Base-by-base conservation (phyloP, 2,329 filamentous ascomycete genomes). In the Trichophyton simii region DNA sequence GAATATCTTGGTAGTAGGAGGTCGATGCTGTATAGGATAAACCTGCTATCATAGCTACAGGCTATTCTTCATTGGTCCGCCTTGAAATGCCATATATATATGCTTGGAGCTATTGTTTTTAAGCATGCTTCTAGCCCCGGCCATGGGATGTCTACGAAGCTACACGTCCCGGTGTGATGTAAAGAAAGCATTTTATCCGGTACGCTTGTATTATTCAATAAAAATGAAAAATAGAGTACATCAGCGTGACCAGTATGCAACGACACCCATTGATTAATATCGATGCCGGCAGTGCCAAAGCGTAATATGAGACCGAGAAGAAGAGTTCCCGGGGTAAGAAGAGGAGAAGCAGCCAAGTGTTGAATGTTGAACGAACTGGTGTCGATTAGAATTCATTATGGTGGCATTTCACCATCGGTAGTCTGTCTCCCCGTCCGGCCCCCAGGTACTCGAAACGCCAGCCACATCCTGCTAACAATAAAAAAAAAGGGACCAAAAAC, bases 151-250 rank as follows among this genome's bases (percentile, higher is more conserved):
- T 50, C 46, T 28, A 6, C 9, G 18, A 52, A 31, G 9, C 2
- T 15, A 52, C 25, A 9, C 46, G n/a, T 50, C 3, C 25, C 5
- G 25, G 11, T 34, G 50, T 11, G n/a, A 55, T 36, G 13, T 9
- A 36, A 18, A 36, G 5, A 28, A 34, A 55, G n/a, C 28, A 8
- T n/a, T 18, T 52, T 36, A 25, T 20, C 52, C 15, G 25, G 52
- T n/a, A 55, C 31, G 52, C 31, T 55, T 55, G 52, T 55, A 55
- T 38, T 55, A 55, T 55, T 55, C 34, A 38, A 31, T 22, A 31
- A 31, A 15, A 36, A 36, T 18, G 34, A 36, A 55, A 25, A 44
- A 36, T 55, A 55, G 22, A 55, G 52, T 55, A 55, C 52, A 55
- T 34, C 31, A 36, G 52, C 52, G 31, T 18, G n/a, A 34, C 52